Evolutionary conservation across 2,329 filamentous ascomycete genomes (phyloP), one percentile per base, ranked within the genome.

Genomic region (Thielaviopsis ethacetica): DNA sequence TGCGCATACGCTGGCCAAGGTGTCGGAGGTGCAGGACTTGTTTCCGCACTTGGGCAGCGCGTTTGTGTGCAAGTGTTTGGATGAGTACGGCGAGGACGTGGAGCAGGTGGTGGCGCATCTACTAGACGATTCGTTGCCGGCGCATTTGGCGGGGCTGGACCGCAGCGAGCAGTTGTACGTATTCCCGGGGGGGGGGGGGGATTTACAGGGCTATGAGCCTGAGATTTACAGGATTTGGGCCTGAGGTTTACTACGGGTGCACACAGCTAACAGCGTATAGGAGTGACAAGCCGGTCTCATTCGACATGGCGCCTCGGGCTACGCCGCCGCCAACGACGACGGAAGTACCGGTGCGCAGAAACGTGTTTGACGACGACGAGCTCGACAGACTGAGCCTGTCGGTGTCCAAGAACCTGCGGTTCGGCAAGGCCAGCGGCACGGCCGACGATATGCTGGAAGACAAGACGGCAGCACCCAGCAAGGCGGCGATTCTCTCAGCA

Each of bases 11-110:
- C 85, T 94, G 81, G 91, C 86, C 65, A 81, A 91, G 54, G 82
- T 97, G 56, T 86, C 86, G 0, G 88, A 94, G 68, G 78, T 98
- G n/a, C 90, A 95, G 67, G 91, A 98, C 67, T 75, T 97, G 0
- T 96, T 97, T 66, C 89, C 91, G 0, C 82, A 95, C 62, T 75
- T 97, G 10, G 90, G 91, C 5, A 84, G 87, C 3, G 87, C 79
- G 0, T 97, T 95, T 67, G 75, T 97, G 17, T 77, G 87, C 19
- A 85, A 80, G 65, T 76, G 95, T 10, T 76, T 96, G 24, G 86
- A 91, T 65, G 83, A 88, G 67, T 96, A 93, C 68, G 72, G 74
- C 52, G 83, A 93, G 64, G 76, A 91, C 65, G 79, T 85, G 0
- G 90, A 96, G 70, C 79, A 84, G 67, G 84, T 93, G 41, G 84